phyloP scores from a whole-genome alignment of 2,329 filamentous ascomycete genomes.

The Colletotrichum spinosum region DNA sequence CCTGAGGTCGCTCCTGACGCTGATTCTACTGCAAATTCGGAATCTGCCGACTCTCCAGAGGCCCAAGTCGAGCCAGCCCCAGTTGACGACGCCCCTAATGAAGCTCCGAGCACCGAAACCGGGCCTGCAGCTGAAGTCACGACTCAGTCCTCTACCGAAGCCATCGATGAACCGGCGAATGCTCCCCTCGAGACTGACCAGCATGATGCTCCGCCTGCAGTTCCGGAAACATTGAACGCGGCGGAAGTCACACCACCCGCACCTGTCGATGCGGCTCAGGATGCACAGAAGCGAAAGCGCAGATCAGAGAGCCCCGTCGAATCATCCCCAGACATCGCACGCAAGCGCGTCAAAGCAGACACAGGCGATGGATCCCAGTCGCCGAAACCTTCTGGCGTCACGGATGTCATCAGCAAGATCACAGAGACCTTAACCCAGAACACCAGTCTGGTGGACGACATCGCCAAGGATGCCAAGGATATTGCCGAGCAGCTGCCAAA shows the following conservation, averaged over 20 bases:
- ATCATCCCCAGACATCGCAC: slow-evolving; percentile 62
- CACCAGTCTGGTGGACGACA: slow-evolving; percentile 29
- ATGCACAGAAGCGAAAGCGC: slow-evolving; percentile 74
- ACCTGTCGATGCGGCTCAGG: slow-evolving; percentile 50
- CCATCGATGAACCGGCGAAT: neutral
- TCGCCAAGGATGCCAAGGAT: slow-evolving; percentile 27
- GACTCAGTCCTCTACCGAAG: slow-evolving; percentile 8
- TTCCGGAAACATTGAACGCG: slow-evolving; percentile 11
- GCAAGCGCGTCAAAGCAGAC: slow-evolving; percentile 66
- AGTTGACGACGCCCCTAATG: slow-evolving; percentile 1
- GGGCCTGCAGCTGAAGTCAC: slow-evolving; percentile 41
- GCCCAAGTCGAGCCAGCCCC: too few relatives aligned
- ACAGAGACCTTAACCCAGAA: slow-evolving; percentile 20
- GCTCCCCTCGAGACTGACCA: neutral
- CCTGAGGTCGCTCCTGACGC: slow-evolving; percentile 20
- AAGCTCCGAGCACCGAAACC: neutral
- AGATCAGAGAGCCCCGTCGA: slow-evolving; percentile 72
- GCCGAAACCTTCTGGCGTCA: slow-evolving; percentile 17
- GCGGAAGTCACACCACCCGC: slow-evolving; percentile 32
- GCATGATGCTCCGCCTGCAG: slow-evolving; percentile 5
- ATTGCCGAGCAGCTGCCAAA: slow-evolving; percentile 14
- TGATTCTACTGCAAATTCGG: too few relatives aligned
- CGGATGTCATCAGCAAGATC: slow-evolving; percentile 16
- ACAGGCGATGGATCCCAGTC: slow-evolving; percentile 18
- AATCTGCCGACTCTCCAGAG: neutral